These are phyloP conservation scores for Phylloporus sp. DNA, from an alignment of 768 basidiomycete species.

Conservation along the genomic window DNA sequence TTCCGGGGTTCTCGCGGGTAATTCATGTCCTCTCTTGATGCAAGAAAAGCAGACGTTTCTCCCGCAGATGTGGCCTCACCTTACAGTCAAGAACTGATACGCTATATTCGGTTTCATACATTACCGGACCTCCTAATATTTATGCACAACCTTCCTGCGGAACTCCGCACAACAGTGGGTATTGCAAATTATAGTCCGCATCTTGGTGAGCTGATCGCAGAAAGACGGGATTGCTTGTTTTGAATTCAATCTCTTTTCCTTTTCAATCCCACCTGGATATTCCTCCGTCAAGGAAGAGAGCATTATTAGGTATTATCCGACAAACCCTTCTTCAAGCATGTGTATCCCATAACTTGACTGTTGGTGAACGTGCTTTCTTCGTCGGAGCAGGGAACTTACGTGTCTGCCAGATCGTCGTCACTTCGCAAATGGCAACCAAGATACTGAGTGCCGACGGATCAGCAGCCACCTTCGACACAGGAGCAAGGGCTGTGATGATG, in stretches of 20 bases:
- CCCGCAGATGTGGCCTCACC: conserved; percentile 42
- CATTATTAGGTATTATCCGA: conserved; percentile 48
- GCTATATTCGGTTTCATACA: conserved; percentile 35
- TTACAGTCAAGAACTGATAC: conserved; percentile 18
- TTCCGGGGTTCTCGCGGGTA: conserved; percentile 27
- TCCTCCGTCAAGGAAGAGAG: conserved; percentile 34
- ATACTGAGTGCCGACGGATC: conserved; percentile 60
- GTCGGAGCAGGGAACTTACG: conserved; percentile 5
- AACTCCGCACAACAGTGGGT: conserved; percentile 48
- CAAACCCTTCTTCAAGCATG: conserved; percentile 48
- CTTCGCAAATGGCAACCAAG: conserved; percentile 68
- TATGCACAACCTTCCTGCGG: conserved; percentile 46
- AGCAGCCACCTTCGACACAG: conserved; percentile 59
- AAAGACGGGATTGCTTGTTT: conserved; percentile 52
- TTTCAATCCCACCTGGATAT: conserved; percentile 50
- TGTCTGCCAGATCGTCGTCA: conserved; percentile 44
- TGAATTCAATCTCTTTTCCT: conserved; percentile 64
- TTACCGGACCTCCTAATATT: conserved; percentile 56
- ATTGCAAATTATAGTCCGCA: conserved; percentile 12
- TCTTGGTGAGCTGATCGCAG: conserved; percentile 10
- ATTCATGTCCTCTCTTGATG: conserved; percentile 11
- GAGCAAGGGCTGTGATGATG: conserved; percentile 57
- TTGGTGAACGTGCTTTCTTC: conserved; percentile 23
- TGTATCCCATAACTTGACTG: conserved; percentile 45
- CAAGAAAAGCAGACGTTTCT: conserved; percentile 3